A percentile compares a stretch with the other conserved stretches of the same genome.
Evolutionary conservation across 257 asterid genomes (phyloP).

Genomic region (Gentiana dahurica): DNA sequence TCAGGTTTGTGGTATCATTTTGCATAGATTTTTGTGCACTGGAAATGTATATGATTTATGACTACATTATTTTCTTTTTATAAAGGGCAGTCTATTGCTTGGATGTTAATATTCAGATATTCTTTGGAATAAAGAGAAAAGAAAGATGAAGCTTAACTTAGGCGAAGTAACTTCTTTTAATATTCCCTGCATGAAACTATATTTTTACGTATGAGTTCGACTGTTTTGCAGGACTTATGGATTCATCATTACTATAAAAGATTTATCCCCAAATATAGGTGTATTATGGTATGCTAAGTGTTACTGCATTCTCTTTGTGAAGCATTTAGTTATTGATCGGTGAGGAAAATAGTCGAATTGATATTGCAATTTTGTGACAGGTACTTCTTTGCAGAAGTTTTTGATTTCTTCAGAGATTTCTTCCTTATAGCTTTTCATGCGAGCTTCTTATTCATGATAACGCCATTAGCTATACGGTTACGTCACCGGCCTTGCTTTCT

Average conservation of each 20-base stretch:
- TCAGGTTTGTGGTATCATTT: neutral
- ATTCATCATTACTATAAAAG: conserved; percentile 72
- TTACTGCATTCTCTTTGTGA: conserved; percentile 5
- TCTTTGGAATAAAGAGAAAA: neutral
- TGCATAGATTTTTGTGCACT: neutral
- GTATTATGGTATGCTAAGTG: conserved; percentile 63
- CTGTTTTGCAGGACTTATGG: conserved; percentile 81
- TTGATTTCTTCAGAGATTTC: conserved; percentile 87
- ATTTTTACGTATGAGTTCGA: neutral
- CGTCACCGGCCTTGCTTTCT: conserved; percentile 85
- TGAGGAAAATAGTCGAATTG: conserved; percentile 11
- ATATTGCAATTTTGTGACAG: conserved; percentile 35
- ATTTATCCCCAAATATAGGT: conserved; percentile 93
- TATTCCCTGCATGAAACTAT: too few relatives aligned
- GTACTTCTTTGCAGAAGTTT: conserved; percentile 99
- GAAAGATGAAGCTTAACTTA: neutral
- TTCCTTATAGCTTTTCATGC: conserved; percentile 90
- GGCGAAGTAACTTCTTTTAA: too few relatives aligned
- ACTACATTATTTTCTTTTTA: too few relatives aligned
- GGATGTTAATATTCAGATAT: neutral
- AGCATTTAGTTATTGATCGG: conserved; percentile 4
- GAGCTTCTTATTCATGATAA: conserved; percentile 78
- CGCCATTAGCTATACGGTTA: conserved; percentile 86
- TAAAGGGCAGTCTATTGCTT: too few relatives aligned
- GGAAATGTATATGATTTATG: too few relatives aligned